Base-by-base conservation (phyloP, 805 yeast species). In the Ogataea ramenticola region DNA sequence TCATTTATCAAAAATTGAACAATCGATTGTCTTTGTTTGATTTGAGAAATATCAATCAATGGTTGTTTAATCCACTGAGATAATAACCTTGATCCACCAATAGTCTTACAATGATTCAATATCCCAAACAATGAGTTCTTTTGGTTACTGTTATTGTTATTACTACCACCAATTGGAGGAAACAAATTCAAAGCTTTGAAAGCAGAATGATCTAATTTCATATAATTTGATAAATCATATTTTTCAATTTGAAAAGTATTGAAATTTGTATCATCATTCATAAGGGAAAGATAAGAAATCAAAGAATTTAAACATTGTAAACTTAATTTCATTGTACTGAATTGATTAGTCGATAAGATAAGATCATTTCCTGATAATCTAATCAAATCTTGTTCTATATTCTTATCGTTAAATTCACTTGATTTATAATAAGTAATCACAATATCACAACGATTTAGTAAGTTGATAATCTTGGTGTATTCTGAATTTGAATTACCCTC, bases 61-160 rank as follows among this genome's bases (percentile, higher is more conserved):
- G 99, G 99, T 63, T 93, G 99, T 57, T 91, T 93, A 48, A 93
- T 71, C 99, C 99, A 93, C 57, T 88, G 96, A 15, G 93, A 81
- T 22, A 93, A 72, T 41, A 90, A 65, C 50, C 98, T 74, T 1
- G 91, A 70, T 8, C 99, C 99, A n/a, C 93, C 88, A 2, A 79
- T 73, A 4, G 95, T 83, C 54, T 86, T 88, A 68, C 98, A 91
- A 52, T 82, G 79, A 67, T 93, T 91, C 54, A 93, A 67, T 37
- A 93, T 70, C 22, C 95, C 96, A 58, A 77, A 90, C 36, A 93
- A 65, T 10, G 95, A 84, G 3, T 67, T 55, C 20, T 58, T 60
- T 39, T 59, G 60, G 44, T 56, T 53, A 68, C 68, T 66, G 0
- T 79, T 61, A 48, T 76, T 73, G 53, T 68, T 67, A 16, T n/a